Conservation (phyloP, 768 basidiomycete genomes). For the Mrakia hoshinonis region DNA sequence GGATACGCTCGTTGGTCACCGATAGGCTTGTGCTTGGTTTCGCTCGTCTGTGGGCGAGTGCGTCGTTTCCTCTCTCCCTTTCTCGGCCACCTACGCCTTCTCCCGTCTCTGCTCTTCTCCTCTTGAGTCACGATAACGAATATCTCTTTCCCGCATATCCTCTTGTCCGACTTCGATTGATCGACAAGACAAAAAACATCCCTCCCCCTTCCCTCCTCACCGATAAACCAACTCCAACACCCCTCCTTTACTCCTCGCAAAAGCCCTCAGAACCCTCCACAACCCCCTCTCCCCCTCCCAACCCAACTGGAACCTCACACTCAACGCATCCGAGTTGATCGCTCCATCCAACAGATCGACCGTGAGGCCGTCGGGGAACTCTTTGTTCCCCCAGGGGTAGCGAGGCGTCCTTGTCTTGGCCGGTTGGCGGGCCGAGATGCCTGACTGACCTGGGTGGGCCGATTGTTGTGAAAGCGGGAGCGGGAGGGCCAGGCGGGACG, state of each 20-base stretch:
- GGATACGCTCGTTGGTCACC: not conserved
- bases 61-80: no score
- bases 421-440: constrained; percentile 27
- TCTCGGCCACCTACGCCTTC: no score
- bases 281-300: constrained; percentile 49
- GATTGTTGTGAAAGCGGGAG: not conserved
- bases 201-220: constrained; percentile 36
- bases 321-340: constrained; percentile 85
- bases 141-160: no score
- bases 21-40: not conserved
- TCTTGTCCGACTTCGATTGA: no score
- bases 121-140: no score
- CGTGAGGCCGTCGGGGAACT: constrained; percentile 36
- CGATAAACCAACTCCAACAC: constrained; percentile 66
- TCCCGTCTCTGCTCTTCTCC: no score
- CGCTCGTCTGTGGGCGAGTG: no score
- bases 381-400: constrained; percentile 18
- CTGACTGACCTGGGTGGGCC: constrained; percentile 7
- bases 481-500: constrained; percentile 8
- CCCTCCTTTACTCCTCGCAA: constrained; percentile 33
- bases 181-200: no score
- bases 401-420: constrained; percentile 30
- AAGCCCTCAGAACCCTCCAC: constrained; percentile 53
- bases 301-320: constrained; percentile 67
- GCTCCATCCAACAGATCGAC: constrained; percentile 65